Evolutionary conservation across 768 basidiomycete species (phyloP).

Genomic region (Suillus subaureus): DNA sequence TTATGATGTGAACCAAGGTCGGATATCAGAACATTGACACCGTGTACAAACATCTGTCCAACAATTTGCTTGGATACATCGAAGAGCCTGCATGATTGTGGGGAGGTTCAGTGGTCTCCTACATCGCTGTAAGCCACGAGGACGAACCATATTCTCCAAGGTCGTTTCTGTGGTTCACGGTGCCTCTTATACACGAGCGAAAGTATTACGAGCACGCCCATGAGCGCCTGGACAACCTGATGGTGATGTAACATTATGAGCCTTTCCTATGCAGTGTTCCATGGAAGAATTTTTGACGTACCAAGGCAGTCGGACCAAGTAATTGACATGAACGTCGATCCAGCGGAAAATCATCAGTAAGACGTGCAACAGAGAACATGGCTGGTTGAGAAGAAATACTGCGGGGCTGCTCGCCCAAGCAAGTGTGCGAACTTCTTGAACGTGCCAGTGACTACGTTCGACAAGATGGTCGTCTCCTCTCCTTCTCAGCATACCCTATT

Average conservation of each 20-base stretch:
- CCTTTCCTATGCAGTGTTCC: background rate
- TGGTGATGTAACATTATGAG: constrained; percentile 9
- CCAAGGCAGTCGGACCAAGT: constrained; percentile 50
- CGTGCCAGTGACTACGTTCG: background rate
- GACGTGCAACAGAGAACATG: constrained; percentile 19
- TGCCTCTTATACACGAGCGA: constrained; percentile 90
- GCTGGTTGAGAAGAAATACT: background rate
- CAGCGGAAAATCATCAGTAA: constrained; percentile 34
- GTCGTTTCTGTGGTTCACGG: constrained; percentile 79
- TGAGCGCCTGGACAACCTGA: constrained; percentile 79
- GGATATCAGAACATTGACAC: constrained; percentile 77
- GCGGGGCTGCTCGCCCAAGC: background rate
- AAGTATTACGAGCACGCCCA: constrained; percentile 90
- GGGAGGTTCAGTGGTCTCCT: constrained; percentile 13
- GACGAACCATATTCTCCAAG: constrained; percentile 89
- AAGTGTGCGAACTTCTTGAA: constrained; percentile 4
- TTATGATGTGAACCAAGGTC: constrained; percentile 70
- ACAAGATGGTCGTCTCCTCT: background rate
- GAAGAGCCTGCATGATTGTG: constrained; percentile 61
- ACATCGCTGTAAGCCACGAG: background rate
- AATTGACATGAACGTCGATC: constrained; percentile 47
- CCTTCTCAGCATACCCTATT: background rate
- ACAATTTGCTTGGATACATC: constrained; percentile 92
- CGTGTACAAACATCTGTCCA: constrained; percentile 83
- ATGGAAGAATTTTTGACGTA: constrained; percentile 23